Evolutionary conservation across 768 basidiomycete genomes (phyloP).

Genomic region (Tephrocybe sp.): DNA sequence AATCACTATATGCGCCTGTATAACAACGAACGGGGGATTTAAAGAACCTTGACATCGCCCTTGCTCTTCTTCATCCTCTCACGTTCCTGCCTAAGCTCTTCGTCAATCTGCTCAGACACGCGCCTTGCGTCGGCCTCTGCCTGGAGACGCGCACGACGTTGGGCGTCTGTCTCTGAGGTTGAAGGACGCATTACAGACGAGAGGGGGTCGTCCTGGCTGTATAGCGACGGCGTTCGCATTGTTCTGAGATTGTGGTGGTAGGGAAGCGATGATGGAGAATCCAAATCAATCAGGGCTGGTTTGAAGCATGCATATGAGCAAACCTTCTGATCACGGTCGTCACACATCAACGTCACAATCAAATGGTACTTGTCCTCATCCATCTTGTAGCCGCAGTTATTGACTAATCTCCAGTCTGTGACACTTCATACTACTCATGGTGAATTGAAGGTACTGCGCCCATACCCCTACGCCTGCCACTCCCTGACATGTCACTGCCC

Average conservation of each 20-base stretch:
- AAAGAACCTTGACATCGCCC: constrained; percentile 77
- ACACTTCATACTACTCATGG: constrained; percentile 94
- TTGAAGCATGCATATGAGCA: constrained; percentile 10
- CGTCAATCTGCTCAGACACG: constrained; percentile 80
- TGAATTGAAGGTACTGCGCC: constrained; percentile 76
- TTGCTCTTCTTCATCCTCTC: constrained; percentile 64
- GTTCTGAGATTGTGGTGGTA: constrained; percentile 29
- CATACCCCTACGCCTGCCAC: not conserved
- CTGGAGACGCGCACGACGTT: constrained; percentile 60
- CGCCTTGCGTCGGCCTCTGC: constrained; percentile 74
- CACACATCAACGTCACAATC: constrained; percentile 24
- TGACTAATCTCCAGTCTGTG: constrained; percentile 64
- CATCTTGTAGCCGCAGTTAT: constrained; percentile 9
- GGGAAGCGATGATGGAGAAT: constrained; percentile 16
- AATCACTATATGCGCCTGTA: constrained; percentile 38
- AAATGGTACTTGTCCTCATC: constrained; percentile 18
- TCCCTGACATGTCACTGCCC: constrained; percentile 2
- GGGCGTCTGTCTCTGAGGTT: constrained; percentile 59
- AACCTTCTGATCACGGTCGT: constrained; percentile 19
- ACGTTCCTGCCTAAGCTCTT: constrained; percentile 70
- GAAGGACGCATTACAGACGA: constrained; percentile 67
- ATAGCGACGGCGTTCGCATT: constrained; percentile 70
- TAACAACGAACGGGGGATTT: not conserved
- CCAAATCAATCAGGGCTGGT: constrained; percentile 18
- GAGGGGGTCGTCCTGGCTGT: constrained; percentile 78